Evolutionary conservation across 1,284 basidiomycete species (phyloP), one percentile per base, ranked within the genome.

Genomic region (Sphaerobolus stellatus): DNA sequence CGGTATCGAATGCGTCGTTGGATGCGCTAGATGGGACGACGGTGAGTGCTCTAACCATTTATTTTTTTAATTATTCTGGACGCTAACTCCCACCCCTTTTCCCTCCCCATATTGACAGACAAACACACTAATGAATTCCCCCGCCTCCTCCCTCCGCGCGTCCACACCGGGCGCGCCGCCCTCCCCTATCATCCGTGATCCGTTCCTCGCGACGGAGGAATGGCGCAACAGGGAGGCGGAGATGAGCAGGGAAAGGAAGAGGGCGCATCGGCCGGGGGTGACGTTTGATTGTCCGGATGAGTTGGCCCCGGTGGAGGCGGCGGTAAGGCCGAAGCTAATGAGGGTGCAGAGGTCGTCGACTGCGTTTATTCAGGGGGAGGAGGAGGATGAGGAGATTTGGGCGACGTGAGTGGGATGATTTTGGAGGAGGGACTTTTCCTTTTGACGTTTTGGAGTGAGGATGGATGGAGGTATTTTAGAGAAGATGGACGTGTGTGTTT

Each of bases 1-100:
- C 84, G 4, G 73, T 90, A 46, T 90, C 88, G n/a, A 76, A 79
- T 41, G 83, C 82, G 30, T 90, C 88, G 38, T 71, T 86, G 30
- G 88, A 90, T 64, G 88, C 86, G 13, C 79, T 82, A 58, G 82
- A 89, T 62, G 88, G 88, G 28, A 88, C 86, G 58, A 83, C 83
- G 54, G 88, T 90, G 67, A 70, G 85, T 71, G 33, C 58, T 24
- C 16, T 30, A 20, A 20, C 33, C 13, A 11, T 36, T 18, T 36
- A 36, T 36, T 11, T 36, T 11, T 36, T 11, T 36, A 11, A 18
- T 36, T 36, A 36, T 11, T 11, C 18, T n/a, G n/a, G n/a, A n/a
- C n/a, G n/a, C n/a, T n/a, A n/a, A n/a, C n/a, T n/a, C n/a, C n/a
- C n/a, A n/a, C n/a, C n/a, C n/a, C n/a, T 28, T 18, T 47, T 25